Conservation (phyloP, 352 stramenopile genomes). For the Phytophthora palmivora region DNA sequence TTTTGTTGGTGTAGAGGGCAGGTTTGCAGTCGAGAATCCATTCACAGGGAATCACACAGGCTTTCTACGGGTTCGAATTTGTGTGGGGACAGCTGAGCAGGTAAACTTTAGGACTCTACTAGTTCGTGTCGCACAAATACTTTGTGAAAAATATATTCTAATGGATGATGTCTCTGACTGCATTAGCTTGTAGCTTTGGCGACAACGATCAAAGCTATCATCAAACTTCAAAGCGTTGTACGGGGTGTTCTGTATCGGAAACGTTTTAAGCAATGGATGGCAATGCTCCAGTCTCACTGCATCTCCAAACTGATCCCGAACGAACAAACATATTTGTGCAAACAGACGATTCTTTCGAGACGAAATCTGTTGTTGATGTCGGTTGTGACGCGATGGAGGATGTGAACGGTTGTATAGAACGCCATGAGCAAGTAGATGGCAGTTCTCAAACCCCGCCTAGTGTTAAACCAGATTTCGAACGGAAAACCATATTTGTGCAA, state of each 20-base stretch:
- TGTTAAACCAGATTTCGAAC: no score
- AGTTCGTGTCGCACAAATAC: no score
- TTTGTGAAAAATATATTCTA: no score
- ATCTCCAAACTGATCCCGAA: no score
- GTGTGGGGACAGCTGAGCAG: conserved; percentile 64
- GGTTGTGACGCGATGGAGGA: conserved; percentile 23
- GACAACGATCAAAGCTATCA: conserved; percentile 14
- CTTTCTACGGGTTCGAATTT: conserved; percentile 41
- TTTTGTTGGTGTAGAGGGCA: conserved; percentile 41
- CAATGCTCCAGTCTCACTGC: no score
- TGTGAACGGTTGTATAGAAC: no score
- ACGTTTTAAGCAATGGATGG: neutral
- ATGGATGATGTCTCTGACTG: no score
- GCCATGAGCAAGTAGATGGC: no score
- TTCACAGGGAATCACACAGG: conserved; percentile 48
- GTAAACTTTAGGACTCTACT: conserved; percentile 31
- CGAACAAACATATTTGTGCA: no score
- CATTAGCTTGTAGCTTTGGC: conserved; percentile 10
- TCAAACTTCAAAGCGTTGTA: conserved; percentile 17
- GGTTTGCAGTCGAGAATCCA: conserved; percentile 51
- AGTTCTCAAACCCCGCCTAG: no score
- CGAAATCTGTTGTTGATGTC: conserved; percentile 17
- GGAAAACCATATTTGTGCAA: no score
- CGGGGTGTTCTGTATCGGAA: conserved; percentile 11
- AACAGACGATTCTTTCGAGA: neutral